These are phyloP conservation scores for Mortierella sp. DNA, from an alignment of 371 early-diverging fungal genomes.

Conservation along the genomic window DNA sequence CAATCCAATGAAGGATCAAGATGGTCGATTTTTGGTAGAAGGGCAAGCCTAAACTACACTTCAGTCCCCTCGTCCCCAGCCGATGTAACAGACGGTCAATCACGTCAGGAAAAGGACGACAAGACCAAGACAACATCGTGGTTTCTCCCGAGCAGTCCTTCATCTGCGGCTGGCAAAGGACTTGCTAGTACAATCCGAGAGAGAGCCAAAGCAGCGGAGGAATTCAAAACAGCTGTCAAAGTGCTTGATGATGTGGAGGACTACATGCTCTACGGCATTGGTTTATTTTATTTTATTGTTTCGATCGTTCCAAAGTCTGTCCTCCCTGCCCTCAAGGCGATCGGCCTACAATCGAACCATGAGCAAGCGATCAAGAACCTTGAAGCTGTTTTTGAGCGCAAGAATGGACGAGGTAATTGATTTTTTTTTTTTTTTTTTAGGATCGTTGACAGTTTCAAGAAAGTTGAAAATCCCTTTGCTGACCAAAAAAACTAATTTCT, in stretches of 20 bases:
- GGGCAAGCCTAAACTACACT: conserved; percentile 26
- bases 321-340: conserved; percentile 46
- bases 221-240: conserved; percentile 37
- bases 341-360: conserved; percentile 51
- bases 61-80: conserved; percentile 21
- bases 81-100: conserved; percentile 12
- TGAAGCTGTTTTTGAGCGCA: conserved; percentile 38
- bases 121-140: conserved; percentile 16
- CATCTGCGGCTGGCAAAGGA: conserved; percentile 29
- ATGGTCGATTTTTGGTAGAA: conserved; percentile 47
- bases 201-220: conserved; percentile 41
- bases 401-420: conserved; percentile 44
- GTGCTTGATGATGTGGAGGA: conserved; percentile 55
- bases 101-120: conserved; percentile 3
- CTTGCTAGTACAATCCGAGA: conserved; percentile 35
- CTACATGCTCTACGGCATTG: conserved; percentile 52
- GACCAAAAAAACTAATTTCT: neutral
- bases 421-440: neutral
- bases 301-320: conserved; percentile 53
- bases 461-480: too few species aligned
- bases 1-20: conserved; percentile 39
- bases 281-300: conserved; percentile 53
- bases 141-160: conserved; percentile 18
- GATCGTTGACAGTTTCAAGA: too few species aligned
- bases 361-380: conserved; percentile 48